These are phyloP conservation scores for Xylariales sp. DNA, from an alignment of 2,329 filamentous ascomycete species.

Conservation along the genomic window DNA sequence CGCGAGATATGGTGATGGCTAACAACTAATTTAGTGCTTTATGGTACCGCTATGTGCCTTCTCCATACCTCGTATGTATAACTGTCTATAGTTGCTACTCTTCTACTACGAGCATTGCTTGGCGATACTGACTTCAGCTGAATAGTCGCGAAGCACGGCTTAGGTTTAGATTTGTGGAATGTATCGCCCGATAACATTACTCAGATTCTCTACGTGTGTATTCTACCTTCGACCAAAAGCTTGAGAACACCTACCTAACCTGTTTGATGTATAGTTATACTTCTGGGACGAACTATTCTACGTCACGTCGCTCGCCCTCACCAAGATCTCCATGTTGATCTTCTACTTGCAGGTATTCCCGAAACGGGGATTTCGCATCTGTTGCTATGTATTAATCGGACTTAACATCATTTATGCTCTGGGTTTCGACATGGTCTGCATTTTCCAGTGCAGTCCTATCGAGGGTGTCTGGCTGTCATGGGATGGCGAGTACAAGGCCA, in stretches of 20 bases:
- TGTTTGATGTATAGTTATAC: slow-evolving; percentile 17
- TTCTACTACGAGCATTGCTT: not conserved
- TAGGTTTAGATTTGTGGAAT: slow-evolving; percentile 41
- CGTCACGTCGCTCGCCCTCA: slow-evolving; percentile 21
- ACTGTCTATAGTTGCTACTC: not conserved
- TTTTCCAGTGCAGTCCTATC: slow-evolving; percentile 16
- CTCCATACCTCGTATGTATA: slow-evolving; percentile 20
- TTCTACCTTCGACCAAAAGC: not conserved
- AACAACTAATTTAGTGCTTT: slow-evolving; percentile 13
- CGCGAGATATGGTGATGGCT: too few species aligned
- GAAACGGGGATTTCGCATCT: slow-evolving; percentile 18
- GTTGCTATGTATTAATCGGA: slow-evolving; percentile 20
- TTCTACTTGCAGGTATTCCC: slow-evolving; percentile 31
- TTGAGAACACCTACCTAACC: slow-evolving; percentile 2
- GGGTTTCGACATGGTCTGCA: slow-evolving; percentile 11
- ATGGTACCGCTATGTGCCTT: slow-evolving; percentile 17
- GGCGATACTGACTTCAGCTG: slow-evolving; percentile 5
- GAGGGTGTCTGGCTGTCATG: slow-evolving; percentile 19
- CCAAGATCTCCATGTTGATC: slow-evolving; percentile 30
- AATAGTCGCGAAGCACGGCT: slow-evolving; percentile 30
- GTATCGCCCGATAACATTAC: slow-evolving; percentile 37
- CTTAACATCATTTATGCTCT: slow-evolving; percentile 17
- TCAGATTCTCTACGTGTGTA: slow-evolving; percentile 29
- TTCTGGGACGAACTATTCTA: slow-evolving; percentile 25
- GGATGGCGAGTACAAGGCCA: slow-evolving; percentile 24